Percentiles rank a stretch among this genome's conserved stretches.
Evolutionary conservation across 139 green algal species (phyloP).

Genomic region (Picochlorum sp.): DNA sequence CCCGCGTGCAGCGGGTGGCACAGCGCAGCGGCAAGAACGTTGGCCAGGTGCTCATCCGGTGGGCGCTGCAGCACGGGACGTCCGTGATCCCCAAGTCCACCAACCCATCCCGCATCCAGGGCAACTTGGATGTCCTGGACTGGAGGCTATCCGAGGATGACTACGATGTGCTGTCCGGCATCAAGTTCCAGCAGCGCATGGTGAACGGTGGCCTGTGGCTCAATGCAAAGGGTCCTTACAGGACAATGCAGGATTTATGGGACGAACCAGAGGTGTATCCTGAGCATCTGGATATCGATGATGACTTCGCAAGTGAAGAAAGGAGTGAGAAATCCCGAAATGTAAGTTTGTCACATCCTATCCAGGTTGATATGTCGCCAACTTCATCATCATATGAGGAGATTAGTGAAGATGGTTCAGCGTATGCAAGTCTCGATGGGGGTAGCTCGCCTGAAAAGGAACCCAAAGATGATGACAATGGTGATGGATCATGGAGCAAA

Average conservation of each 20-base stretch:
- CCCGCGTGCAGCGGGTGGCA: constrained; percentile 41
- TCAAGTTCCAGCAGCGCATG: constrained; percentile 59
- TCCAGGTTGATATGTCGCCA: too few relatives aligned
- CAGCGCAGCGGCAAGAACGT: constrained; percentile 36
- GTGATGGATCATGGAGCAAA: too few relatives aligned
- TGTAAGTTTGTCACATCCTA: too few relatives aligned
- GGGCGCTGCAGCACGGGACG: constrained; percentile 80
- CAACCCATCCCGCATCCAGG: constrained; percentile 52
- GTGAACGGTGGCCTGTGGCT: constrained; percentile 57
- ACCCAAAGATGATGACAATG: too few relatives aligned
- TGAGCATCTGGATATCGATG: too few relatives aligned
- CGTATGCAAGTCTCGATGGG: too few relatives aligned
- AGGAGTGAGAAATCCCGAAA: too few relatives aligned
- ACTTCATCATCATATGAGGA: too few relatives aligned
- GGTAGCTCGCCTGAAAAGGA: too few relatives aligned
- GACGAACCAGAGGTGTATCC: constrained; percentile 53
- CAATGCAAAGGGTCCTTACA: constrained; percentile 57
- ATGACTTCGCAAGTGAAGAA: too few relatives aligned
- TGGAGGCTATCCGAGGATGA: constrained; percentile 51
- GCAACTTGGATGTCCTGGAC: constrained; percentile 70
- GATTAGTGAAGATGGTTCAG: too few relatives aligned
- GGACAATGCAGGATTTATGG: constrained; percentile 69
- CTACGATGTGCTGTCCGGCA: constrained; percentile 31
- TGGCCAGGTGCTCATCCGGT: constrained; percentile 79
- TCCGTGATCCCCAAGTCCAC: constrained; percentile 80